Evolutionary conservation across 441 rosid species (phyloP).

Genomic region (Viola pubescens): DNA sequence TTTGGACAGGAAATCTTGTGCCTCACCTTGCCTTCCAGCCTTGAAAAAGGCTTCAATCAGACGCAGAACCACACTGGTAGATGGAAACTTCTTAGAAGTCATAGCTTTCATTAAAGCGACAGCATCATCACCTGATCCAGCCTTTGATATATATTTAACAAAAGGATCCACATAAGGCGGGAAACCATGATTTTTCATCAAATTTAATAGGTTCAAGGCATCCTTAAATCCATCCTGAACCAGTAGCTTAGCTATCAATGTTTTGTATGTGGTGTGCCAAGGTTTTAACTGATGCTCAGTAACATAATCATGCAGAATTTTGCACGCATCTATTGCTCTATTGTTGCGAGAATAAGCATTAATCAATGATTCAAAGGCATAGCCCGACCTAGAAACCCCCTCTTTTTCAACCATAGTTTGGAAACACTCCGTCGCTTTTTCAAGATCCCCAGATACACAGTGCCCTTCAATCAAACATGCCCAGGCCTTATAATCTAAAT

Average conservation of each 20-base stretch:
- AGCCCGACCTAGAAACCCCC: constrained; percentile 32
- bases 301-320: constrained; percentile 37
- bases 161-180: constrained; percentile 71
- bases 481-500: constrained; percentile 48
- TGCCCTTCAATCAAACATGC: constrained; percentile 59
- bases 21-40: constrained; percentile 53
- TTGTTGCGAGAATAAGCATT: constrained; percentile 50
- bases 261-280: constrained; percentile 48
- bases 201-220: constrained; percentile 50
- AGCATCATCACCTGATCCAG: constrained; percentile 62
- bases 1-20: constrained; percentile 62
- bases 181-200: constrained; percentile 68
- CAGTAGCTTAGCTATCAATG: constrained; percentile 51
- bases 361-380: constrained; percentile 55
- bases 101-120: constrained; percentile 48
- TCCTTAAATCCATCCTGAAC: constrained; percentile 56
- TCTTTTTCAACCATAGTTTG: constrained; percentile 40
- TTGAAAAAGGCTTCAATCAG: constrained; percentile 58
- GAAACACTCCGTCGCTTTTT: constrained; percentile 54
- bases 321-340: constrained; percentile 55
- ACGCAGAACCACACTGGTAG: constrained; percentile 52
- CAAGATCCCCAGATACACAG: constrained; percentile 58
- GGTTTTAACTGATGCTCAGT: constrained; percentile 40
- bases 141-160: constrained; percentile 53
- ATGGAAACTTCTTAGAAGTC: constrained; percentile 62